Evolutionary conservation across 192 early-diverging fungal genomes (phyloP).

Genomic region (Coemansia sp.): DNA sequence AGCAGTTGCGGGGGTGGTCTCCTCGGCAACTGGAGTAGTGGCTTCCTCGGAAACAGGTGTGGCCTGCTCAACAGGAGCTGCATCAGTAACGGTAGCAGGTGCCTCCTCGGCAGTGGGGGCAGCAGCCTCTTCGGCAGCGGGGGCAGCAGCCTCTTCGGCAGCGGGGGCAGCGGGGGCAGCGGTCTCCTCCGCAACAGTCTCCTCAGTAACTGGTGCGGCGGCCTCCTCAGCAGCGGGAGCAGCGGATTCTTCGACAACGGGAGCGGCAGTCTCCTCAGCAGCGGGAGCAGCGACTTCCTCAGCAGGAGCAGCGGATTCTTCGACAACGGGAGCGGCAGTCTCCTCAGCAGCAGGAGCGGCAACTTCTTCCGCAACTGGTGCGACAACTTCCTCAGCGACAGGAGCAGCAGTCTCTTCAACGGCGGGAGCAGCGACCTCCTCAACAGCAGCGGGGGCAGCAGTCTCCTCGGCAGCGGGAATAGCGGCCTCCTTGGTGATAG

Average conservation of each 20-base stretch:
- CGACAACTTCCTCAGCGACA: background rate
- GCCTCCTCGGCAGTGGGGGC: background rate
- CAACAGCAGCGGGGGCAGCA: background rate
- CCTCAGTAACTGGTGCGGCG: conserved; percentile 1
- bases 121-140: background rate
- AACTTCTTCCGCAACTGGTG: background rate
- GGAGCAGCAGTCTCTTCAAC: too few relatives aligned
- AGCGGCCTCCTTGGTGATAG: background rate
- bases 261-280: conserved; percentile 10
- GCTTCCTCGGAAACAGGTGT: background rate
- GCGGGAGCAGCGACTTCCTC: background rate
- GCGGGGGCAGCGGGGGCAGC: background rate
- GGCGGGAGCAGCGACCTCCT: background rate
- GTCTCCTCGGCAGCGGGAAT: conserved; percentile 1
- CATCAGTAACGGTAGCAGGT: background rate
- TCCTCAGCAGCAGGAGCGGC: background rate
- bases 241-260: background rate
- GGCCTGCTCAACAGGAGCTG: background rate
- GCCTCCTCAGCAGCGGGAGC: conserved; percentile 1
- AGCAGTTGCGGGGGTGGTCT: background rate
- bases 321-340: background rate
- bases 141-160: background rate
- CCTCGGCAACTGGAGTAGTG: too few relatives aligned
- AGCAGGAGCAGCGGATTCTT: conserved; percentile 1
- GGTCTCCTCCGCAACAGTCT: background rate